These are phyloP conservation scores for Thraustochytrium striatum DNA, from an alignment of 352 stramenopile genomes.

Conservation along the genomic window DNA sequence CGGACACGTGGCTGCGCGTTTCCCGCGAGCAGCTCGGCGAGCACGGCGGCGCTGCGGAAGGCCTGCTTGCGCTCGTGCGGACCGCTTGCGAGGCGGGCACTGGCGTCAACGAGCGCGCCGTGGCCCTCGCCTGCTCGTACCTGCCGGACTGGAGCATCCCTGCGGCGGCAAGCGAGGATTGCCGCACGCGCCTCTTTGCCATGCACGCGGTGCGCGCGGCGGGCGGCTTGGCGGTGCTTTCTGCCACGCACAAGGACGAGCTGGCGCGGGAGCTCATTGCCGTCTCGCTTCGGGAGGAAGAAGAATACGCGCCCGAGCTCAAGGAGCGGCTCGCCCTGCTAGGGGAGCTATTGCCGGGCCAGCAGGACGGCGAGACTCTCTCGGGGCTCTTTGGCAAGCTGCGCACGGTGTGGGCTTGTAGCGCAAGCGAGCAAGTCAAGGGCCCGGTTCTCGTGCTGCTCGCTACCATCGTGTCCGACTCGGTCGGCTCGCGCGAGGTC, in stretches of 20 bases:
- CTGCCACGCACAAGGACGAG: background rate
- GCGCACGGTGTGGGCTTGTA: background rate
- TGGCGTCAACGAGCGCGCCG: background rate
- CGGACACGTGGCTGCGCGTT: background rate
- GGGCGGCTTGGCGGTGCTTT: background rate
- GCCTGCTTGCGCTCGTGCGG: background rate
- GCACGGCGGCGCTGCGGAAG: background rate
- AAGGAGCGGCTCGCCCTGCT: conserved; percentile 8
- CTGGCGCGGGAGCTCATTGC: background rate
- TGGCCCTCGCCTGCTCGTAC: background rate
- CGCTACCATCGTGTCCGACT: background rate
- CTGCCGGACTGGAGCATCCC: background rate
- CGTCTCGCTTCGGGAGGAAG: background rate
- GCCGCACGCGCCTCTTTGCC: background rate
- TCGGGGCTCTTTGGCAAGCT: background rate
- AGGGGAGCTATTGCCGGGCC: background rate
- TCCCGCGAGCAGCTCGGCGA: background rate
- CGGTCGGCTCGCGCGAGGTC: background rate
- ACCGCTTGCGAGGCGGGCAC: background rate
- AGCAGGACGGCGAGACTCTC: background rate
- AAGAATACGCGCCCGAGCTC: conserved; percentile 4
- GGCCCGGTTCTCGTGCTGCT: background rate
- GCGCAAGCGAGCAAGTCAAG: background rate
- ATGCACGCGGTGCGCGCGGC: background rate
- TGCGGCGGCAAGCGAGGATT: conserved; percentile 1